Percentiles rank a stretch among this genome's conserved stretches.
Conservation (phyloP, 306 rosid species). For the Canavalia ensiformis region DNA sequence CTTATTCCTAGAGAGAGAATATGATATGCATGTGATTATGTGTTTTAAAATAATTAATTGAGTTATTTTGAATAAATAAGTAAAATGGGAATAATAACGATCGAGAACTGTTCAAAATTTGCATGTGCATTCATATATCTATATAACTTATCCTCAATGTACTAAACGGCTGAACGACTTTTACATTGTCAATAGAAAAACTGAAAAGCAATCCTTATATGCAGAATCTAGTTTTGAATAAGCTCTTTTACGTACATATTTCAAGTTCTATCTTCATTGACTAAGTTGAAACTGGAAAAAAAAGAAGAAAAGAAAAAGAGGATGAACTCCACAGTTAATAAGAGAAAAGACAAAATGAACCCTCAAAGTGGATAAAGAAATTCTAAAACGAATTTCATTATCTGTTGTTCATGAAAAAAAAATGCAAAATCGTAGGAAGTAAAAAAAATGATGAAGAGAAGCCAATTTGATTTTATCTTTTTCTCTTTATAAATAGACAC, state of each 20-base stretch:
- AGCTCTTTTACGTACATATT: background rate
- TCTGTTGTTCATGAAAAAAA: background rate
- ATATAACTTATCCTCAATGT: background rate
- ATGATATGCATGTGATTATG: background rate
- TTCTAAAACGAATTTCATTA: background rate
- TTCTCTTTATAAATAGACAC: no score
- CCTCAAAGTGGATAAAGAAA: background rate
- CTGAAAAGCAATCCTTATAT: conserved; percentile 1
- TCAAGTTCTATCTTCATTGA: conserved; percentile 20
- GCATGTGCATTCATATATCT: background rate
- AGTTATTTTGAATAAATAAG: background rate
- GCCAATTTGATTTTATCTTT: background rate
- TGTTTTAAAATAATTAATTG: background rate
- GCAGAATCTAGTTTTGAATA: background rate
- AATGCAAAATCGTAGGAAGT: background rate
- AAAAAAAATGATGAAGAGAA: background rate
- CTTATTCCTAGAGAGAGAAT: background rate
- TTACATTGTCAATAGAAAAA: conserved; percentile 29
- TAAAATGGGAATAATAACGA: background rate
- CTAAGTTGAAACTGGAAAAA: background rate
- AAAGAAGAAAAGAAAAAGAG: background rate
- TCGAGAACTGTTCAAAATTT: background rate
- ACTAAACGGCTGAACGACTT: background rate
- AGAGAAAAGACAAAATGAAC: background rate
- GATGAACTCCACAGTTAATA: background rate